A percentile compares a stretch with the other conserved stretches of the same genome.
Evolutionary conservation across 192 early-diverging fungal species (phyloP).

Genomic region (Funneliformis geosporum): DNA sequence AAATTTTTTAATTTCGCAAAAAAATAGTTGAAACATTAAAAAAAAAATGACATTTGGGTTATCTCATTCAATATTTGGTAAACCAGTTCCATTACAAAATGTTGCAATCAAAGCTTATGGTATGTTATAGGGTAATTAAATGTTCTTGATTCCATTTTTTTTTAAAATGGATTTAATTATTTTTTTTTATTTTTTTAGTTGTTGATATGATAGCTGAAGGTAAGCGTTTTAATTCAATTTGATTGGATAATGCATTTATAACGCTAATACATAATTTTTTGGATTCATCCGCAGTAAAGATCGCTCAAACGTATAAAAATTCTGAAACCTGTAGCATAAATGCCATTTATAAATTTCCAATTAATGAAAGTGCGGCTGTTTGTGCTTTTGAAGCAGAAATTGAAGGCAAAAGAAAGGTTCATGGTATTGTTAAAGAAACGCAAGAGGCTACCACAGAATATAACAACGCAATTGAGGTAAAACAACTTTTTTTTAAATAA

Average conservation of each 20-base stretch:
- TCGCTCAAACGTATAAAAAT: conserved; percentile 29
- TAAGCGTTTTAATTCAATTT: background rate
- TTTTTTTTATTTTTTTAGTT: conserved; percentile 7
- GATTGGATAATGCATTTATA: too few relatives aligned
- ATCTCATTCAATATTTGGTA: too few relatives aligned
- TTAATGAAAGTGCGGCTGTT: conserved; percentile 23
- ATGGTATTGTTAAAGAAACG: conserved; percentile 25
- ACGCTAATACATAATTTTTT: background rate
- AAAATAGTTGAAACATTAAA: too few relatives aligned
- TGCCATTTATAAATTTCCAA: conserved; percentile 23
- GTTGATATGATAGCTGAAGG: conserved; percentile 34
- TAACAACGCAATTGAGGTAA: background rate
- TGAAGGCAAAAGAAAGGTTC: conserved; percentile 18
- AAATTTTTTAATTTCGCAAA: too few relatives aligned
- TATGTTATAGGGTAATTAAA: too few relatives aligned
- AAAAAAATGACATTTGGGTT: too few relatives aligned
- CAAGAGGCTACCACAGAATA: conserved; percentile 6
- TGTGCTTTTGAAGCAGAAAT: conserved; percentile 30
- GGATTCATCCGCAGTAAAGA: background rate
- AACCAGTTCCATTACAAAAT: too few relatives aligned
- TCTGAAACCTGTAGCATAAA: background rate
- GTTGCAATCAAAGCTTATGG: too few relatives aligned
- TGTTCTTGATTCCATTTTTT: too few relatives aligned
- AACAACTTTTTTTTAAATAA: background rate
- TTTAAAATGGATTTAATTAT: too few relatives aligned